Percentiles rank a stretch among this genome's conserved stretches.
Evolutionary conservation across 2,329 filamentous ascomycete genomes (phyloP).

Genomic region (Pseudogymnoascus sp.): DNA sequence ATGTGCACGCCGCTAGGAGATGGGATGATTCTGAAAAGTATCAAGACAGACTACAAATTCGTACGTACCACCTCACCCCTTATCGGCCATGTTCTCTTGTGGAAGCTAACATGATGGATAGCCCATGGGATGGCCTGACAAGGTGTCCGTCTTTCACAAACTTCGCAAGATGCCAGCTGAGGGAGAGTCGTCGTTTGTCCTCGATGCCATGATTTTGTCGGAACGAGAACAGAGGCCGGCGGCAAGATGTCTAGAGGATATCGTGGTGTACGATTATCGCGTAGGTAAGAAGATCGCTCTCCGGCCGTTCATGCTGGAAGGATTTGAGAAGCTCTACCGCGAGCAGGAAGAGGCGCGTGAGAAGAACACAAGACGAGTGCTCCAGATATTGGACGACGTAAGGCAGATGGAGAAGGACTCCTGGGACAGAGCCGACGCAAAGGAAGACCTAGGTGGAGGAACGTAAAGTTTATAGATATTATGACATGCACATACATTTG

Average conservation of each 20-base stretch:
- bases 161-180: conserved; percentile 44
- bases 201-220: conserved; percentile 61
- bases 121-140: conserved; percentile 79
- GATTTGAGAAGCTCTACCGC: conserved; percentile 50
- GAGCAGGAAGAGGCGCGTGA: conserved; percentile 52
- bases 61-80: conserved; percentile 40
- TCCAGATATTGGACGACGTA: conserved; percentile 49
- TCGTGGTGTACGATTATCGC: conserved; percentile 69
- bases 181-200: conserved; percentile 44
- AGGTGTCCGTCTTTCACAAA: conserved; percentile 76
- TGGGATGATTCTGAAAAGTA: conserved; percentile 71
- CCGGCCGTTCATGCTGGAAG: conserved; percentile 51
- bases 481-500: not conserved
- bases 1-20: conserved; percentile 57
- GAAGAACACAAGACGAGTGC: conserved; percentile 44
- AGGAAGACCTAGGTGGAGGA: conserved; percentile 54
- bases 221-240: conserved; percentile 65
- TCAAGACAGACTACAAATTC: conserved; percentile 81
- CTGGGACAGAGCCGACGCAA: conserved; percentile 64
- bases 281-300: conserved; percentile 47
- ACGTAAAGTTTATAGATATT: not conserved
- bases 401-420: conserved; percentile 58
- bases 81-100: not conserved
- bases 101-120: conserved; percentile 27
- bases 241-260: conserved; percentile 68